phyloP scores from a whole-genome alignment of 139 green algal species.

The Nannochloris sp. region DNA sequence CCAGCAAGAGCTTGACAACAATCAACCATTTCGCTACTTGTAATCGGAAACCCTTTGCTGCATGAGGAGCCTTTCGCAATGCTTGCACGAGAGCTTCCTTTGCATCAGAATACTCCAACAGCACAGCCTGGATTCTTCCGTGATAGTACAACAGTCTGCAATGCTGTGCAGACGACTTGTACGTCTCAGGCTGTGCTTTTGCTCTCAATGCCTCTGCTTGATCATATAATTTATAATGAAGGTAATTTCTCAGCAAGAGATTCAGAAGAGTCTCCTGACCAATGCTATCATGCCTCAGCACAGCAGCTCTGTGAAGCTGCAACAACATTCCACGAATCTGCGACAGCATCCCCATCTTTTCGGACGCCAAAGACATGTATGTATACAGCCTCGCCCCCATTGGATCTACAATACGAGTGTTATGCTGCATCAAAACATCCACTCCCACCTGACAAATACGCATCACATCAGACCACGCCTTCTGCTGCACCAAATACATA shows the following conservation, averaged over 20 bases:
- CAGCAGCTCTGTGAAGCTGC: conserved; percentile 72
- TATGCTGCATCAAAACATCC: conserved; percentile 28
- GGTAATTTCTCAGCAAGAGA: conserved; percentile 94
- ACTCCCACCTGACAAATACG: neutral
- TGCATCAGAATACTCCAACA: conserved; percentile 93
- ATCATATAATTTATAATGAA: conserved; percentile 94
- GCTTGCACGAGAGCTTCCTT: conserved; percentile 79
- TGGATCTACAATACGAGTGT: conserved; percentile 85
- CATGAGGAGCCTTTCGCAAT: conserved; percentile 43
- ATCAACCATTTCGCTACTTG: conserved; percentile 84
- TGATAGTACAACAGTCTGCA: conserved; percentile 93
- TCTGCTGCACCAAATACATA: conserved; percentile 66
- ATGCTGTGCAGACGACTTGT: conserved; percentile 71
- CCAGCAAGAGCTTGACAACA: conserved; percentile 89
- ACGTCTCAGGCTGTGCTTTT: conserved; percentile 78
- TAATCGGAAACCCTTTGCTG: conserved; percentile 77
- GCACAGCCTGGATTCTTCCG: conserved; percentile 83
- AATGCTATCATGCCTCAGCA: conserved; percentile 84
- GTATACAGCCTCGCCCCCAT: conserved; percentile 83
- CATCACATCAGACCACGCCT: conserved; percentile 34
- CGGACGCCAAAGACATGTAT: conserved; percentile 77
- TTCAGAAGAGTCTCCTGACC: conserved; percentile 93
- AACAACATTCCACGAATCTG: conserved; percentile 75
- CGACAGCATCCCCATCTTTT: conserved; percentile 55
- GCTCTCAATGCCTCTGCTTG: conserved; percentile 94